Evolutionary conservation across 495 filamentous ascomycete species (phyloP).

Genomic region (Xylaria sp.): DNA sequence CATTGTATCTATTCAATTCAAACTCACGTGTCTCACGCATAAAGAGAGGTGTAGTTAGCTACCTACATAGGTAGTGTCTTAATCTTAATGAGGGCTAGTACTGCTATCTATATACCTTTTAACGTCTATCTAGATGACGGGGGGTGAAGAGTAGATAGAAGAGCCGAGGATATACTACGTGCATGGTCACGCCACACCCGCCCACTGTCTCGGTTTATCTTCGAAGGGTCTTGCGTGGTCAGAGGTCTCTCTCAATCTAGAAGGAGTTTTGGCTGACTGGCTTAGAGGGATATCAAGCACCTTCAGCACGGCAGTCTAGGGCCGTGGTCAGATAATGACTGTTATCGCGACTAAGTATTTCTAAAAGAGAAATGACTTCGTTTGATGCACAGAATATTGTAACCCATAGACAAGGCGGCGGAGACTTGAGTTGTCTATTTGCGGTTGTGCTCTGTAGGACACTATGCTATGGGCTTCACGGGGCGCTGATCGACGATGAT

Average conservation of each 20-base stretch:
- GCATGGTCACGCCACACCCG: conserved; percentile 3
- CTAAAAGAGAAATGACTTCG: not conserved
- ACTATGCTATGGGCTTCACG: not conserved
- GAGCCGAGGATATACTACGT: conserved; percentile 1
- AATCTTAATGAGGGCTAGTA: no score
- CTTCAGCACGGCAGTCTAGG: conserved; percentile 1
- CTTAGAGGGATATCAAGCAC: conserved; percentile 1
- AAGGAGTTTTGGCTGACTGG: conserved; percentile 8
- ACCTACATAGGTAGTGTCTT: no score
- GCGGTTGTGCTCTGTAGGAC: not conserved
- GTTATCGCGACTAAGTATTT: not conserved
- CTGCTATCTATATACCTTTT: not conserved
- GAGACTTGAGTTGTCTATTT: not conserved
- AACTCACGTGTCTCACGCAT: not conserved
- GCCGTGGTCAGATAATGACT: not conserved
- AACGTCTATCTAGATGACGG: not conserved
- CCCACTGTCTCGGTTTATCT: conserved; percentile 10
- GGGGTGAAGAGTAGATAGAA: not conserved
- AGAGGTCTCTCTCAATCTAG: conserved; percentile 6
- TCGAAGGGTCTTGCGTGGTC: conserved; percentile 7
- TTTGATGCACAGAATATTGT: not conserved
- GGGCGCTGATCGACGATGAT: not conserved
- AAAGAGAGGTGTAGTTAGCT: not conserved
- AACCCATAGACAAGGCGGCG: not conserved
- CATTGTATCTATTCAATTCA: not conserved